A percentile compares a stretch with the other conserved stretches of the same genome.
These are phyloP conservation scores for Aspergillus egyptiacus DNA, from an alignment of 495 filamentous ascomycete species.

Conservation along the genomic window DNA sequence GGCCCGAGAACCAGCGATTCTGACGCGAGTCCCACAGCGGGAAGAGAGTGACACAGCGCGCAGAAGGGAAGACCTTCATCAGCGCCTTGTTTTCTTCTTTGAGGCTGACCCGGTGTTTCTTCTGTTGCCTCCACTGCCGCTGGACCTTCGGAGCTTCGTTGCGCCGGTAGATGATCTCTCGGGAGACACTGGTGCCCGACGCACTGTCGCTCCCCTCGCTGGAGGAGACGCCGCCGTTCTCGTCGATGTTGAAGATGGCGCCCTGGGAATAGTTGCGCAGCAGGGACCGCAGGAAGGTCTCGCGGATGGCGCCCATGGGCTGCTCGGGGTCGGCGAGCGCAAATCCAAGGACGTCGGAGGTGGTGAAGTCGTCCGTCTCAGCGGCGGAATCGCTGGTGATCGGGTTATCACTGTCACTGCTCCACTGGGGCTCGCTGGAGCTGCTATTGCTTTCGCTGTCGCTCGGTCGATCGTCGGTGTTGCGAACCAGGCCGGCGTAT, in stretches of 20 bases:
- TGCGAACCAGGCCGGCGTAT: conserved; percentile 1
- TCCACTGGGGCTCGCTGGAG: neutral
- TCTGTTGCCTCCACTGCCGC: conserved; percentile 35
- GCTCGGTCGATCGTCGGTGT: neutral
- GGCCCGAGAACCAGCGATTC: conserved; percentile 54
- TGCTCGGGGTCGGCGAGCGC: neutral
- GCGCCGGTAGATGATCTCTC: conserved; percentile 6
- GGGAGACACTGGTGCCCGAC: neutral
- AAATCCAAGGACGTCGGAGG: conserved; percentile 1
- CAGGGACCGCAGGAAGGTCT: conserved; percentile 7
- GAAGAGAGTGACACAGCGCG: conserved; percentile 10
- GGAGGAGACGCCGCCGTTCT: conserved; percentile 19
- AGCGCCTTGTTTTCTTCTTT: conserved; percentile 5
- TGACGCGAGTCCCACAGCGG: conserved; percentile 54
- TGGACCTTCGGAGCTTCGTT: conserved; percentile 1
- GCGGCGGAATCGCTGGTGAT: neutral
- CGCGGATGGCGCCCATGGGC: conserved; percentile 2
- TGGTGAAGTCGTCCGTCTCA: neutral
- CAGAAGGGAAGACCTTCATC: conserved; percentile 3
- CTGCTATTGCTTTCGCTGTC: conserved; percentile 6
- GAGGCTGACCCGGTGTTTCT: conserved; percentile 11
- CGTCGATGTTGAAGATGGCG: conserved; percentile 51
- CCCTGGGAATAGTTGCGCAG: conserved; percentile 49
- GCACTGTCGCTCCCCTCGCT: conserved; percentile 12
- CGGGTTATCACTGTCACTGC: neutral